These are phyloP conservation scores for Ganoderma meredithae DNA, from an alignment of 1,284 basidiomycete species.

Conservation along the genomic window DNA sequence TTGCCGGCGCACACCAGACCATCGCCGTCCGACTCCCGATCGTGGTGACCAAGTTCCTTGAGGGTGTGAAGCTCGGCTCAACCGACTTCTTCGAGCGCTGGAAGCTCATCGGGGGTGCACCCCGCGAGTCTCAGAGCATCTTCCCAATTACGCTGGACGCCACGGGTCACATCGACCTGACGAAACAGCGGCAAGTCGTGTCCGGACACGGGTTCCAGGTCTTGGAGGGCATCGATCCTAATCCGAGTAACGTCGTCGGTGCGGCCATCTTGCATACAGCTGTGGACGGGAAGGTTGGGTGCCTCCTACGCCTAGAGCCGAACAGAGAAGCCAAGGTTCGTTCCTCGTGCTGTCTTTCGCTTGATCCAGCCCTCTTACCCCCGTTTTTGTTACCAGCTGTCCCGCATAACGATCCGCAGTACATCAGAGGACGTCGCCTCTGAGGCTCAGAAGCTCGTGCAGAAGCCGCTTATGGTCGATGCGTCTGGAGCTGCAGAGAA, in stretches of 20 bases:
- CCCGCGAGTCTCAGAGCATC: constrained; percentile 89
- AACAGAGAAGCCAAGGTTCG: constrained; percentile 92
- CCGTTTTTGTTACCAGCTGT: constrained; percentile 63
- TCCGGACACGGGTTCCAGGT: constrained; percentile 80
- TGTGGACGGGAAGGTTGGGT: constrained; percentile 91
- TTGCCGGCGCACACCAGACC: constrained; percentile 91
- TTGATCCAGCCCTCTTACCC: constrained; percentile 4
- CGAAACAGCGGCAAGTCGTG: constrained; percentile 78
- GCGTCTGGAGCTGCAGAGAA: constrained; percentile 21
- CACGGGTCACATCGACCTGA: constrained; percentile 77
- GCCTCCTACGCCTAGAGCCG: constrained; percentile 91
- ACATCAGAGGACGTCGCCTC: constrained; percentile 92
- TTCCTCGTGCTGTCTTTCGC: not conserved
- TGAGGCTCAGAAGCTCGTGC: constrained; percentile 78
- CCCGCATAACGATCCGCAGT: constrained; percentile 92
- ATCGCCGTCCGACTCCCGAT: constrained; percentile 88
- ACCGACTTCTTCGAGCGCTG: constrained; percentile 97
- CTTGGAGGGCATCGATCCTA: constrained; percentile 85
- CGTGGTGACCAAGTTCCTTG: constrained; percentile 91
- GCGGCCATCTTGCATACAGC: constrained; percentile 94
- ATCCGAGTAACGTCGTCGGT: constrained; percentile 87
- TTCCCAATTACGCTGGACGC: constrained; percentile 81
- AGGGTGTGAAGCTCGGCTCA: constrained; percentile 86
- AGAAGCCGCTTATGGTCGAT: constrained; percentile 55
- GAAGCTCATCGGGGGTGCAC: constrained; percentile 95